Base-by-base conservation (phyloP, 257 asterid genomes). In the Orobanche coerulescens region DNA sequence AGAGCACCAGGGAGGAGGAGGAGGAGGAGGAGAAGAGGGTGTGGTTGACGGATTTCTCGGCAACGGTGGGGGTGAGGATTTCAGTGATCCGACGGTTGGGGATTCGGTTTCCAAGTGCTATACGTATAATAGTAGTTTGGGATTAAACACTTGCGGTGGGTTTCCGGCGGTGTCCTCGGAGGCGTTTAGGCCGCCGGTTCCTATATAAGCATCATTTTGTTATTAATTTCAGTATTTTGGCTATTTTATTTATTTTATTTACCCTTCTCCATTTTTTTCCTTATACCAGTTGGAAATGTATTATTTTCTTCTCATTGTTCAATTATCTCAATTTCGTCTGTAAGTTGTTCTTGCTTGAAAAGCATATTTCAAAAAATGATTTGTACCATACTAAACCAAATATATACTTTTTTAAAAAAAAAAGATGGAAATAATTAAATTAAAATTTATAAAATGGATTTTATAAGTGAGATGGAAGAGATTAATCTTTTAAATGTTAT, bases 161-260 rank as follows among this genome's bases (percentile, higher is more conserved):
- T 47, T 82, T 14, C 69, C 62, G 4, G 64, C 75, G 60, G 51
- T 73, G 10, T 49, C 75, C 64, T 48, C 75, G 62, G 51, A 73
- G 10, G 57, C 76, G 37, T 24, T 81, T 43, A 71, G 73, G 61
- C 75, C 85, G 37, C 80, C 90, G 16, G 64, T 84, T 64, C 89
- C 49, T 31, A 81, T 69, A 23, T 84, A 62, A 73, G 31, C 28
- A 1, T 5, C 25, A 16, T 12, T 0, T 10, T 11, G 0, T 43
- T 8, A 5, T 36, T 16, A 48, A 7, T 26, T 49, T 58, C 6
- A n/a, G 31, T 31, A 4, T 19, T 49, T 49, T 9, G 6, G 14
- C 15, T 42, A n/a, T 10, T 50, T 40, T 22, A 4, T 18, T 19
- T 20, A 19, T 23, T 23, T 39, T 24, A 1, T 11, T 23, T 16